A percentile compares a stretch with the other conserved stretches of the same genome.
Evolutionary conservation across 495 filamentous ascomycete species (phyloP).

Genomic region (Penicillium bovifimosum): DNA sequence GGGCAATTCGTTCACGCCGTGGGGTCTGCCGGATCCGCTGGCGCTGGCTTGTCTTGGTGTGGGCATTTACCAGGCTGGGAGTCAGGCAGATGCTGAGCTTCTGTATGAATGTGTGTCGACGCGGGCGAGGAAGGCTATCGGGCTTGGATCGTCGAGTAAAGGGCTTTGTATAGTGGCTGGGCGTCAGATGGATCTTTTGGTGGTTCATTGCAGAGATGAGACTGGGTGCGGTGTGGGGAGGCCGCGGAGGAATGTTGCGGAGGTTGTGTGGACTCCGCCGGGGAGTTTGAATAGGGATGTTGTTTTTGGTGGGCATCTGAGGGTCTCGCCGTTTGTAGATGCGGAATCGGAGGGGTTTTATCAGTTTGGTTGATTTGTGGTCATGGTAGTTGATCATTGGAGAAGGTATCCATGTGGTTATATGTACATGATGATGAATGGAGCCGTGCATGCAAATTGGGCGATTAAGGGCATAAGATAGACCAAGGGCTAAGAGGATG

Average conservation of each 20-base stretch:
- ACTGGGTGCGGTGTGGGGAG: constrained; percentile 27
- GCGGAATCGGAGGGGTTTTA: neutral
- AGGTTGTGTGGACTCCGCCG: constrained; percentile 38
- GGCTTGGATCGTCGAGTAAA: constrained; percentile 8
- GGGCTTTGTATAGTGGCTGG: constrained; percentile 12
- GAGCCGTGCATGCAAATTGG: neutral
- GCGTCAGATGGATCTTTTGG: constrained; percentile 19
- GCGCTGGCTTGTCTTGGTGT: constrained; percentile 58
- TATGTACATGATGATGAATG: neutral
- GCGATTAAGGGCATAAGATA: neutral
- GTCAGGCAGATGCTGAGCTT: constrained; percentile 49
- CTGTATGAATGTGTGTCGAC: constrained; percentile 60
- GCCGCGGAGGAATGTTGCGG: constrained; percentile 28
- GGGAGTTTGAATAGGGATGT: constrained; percentile 21
- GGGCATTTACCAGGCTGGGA: constrained; percentile 64
- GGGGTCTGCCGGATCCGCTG: constrained; percentile 66
- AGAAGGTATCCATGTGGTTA: neutral
- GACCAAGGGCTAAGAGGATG: neutral
- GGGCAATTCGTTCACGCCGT: constrained; percentile 72
- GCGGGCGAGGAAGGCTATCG: constrained; percentile 45
- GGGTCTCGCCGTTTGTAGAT: neutral
- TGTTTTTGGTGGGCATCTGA: constrained; percentile 19
- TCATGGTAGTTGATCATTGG: neutral
- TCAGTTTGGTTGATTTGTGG: neutral
- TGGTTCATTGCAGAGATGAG: constrained; percentile 28